A percentile compares a stretch with the other conserved stretches of the same genome.
These are phyloP conservation scores for Ascochyta viciae-villosae DNA, from an alignment of 2,329 filamentous ascomycete genomes.

Conservation along the genomic window DNA sequence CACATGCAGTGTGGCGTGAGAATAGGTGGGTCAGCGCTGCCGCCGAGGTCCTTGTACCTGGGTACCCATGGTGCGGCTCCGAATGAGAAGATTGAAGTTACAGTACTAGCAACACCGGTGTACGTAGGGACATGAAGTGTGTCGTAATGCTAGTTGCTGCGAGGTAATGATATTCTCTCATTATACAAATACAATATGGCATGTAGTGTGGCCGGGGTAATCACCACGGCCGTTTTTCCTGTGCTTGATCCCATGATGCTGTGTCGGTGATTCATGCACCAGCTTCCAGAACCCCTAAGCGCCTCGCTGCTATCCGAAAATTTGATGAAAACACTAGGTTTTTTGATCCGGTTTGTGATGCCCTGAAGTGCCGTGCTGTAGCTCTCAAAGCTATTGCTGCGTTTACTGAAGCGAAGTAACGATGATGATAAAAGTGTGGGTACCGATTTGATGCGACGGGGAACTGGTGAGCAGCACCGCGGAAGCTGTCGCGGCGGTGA, in stretches of 20 bases:
- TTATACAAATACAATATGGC: conserved; percentile 20
- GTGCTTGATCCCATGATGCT: conserved; percentile 9
- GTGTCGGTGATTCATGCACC: conserved; percentile 13
- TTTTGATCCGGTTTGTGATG: conserved; percentile 5
- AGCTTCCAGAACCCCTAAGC: conserved; percentile 16
- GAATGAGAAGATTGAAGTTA: neutral
- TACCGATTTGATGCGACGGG: conserved; percentile 4
- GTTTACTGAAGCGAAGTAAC: conserved; percentile 14
- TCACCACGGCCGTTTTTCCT: conserved; percentile 11
- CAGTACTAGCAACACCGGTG: conserved; percentile 6
- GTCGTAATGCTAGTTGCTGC: conserved; percentile 8
- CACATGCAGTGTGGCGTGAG: conserved; percentile 12
- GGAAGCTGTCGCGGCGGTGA: conserved; percentile 8
- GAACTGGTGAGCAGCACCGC: conserved; percentile 4
- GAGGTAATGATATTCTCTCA: conserved; percentile 17
- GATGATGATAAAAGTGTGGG: neutral
- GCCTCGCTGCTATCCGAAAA: conserved; percentile 13
- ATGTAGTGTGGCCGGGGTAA: conserved; percentile 1
- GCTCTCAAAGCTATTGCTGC: conserved; percentile 15
- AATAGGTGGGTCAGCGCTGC: conserved; percentile 4
- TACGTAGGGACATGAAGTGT: neutral
- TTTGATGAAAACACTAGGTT: conserved; percentile 1
- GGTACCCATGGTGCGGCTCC: conserved; percentile 1
- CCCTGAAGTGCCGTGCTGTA: neutral
- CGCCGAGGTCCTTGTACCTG: conserved; percentile 5